Base-by-base conservation (phyloP, 495 filamentous ascomycete species). In the Podospora anserina region DNA sequence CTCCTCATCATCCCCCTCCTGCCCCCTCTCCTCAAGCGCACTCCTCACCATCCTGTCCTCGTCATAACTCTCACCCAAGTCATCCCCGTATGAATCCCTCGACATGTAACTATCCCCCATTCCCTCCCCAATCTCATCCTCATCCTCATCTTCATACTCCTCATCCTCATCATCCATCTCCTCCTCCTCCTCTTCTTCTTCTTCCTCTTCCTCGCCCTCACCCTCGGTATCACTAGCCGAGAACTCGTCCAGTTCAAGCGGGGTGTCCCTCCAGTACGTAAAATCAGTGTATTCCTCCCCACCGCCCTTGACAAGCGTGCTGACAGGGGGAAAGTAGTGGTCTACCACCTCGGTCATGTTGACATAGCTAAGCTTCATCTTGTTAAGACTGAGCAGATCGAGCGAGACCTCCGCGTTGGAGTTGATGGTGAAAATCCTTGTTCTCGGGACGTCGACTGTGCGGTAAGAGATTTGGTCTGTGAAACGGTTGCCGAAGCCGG, bases 361-460 rank as follows among this genome's bases (percentile, higher is more conserved):
- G 65, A 96, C 92, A 77, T 99, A 99, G 76, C 91, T 97, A 71
- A 93, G 95, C 82, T 93, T 97, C 74, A 98, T 91, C 73, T 93
- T 96, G 77, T 95, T 98, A 54, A 99, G 84, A 69, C 89, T 92
- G 18, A 97, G 84, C 61, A 99, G 77, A 74, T 98, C 94, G 60
- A 98, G 79, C n/a, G 90, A 92, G 20, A 99, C 93, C 72, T 99
- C 96, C 1, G 95, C 93, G 76, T 97, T 96, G 61, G 91, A 94
- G 79, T 99, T 99, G 85, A 99, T 99, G 7, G 95, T 99, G 76
- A 99, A 99, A 66, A 99, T 99, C 26, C 96, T 85, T 26, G 89
- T 92, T 9, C 90, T 89, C 6, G 95, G 94, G 39, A 99, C 97
- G 73, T 95, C 96, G 62, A 99, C 95, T 5, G 91, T 92, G 61